Evolutionary conservation across 441 rosid genomes (phyloP), one percentile per base, ranked within the genome.

Genomic region (Dalechampia spathulata): DNA sequence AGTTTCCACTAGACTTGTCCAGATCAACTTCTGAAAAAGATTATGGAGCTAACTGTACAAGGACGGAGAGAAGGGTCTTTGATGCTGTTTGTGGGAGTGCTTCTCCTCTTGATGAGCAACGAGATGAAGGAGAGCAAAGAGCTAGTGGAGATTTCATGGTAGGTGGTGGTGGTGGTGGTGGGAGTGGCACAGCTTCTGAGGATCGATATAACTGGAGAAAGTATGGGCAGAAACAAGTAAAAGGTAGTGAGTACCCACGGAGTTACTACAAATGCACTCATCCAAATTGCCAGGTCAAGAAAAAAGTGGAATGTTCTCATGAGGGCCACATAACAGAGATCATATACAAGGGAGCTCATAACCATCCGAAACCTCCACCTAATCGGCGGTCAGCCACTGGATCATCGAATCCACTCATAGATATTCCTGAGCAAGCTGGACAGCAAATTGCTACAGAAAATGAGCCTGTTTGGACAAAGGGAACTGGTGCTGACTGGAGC

Each of bases 261-360:
- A 84, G 87, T 69, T 84, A 83, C 55, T 84, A 79, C 74, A 84
- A 83, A 72, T 83, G 90, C 61, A 81, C 90, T 9, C 74, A 84
- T 70, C 78, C 82, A 32, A 79, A 66, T 52, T 78, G 92, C 55
- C 73, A 47, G 22, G 86, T 82, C 28, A 85, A 78, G 64, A 85
- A 85, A 75, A 80, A 78, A 61, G 84, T 85, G 6, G 92, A 79
- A 42, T 73, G 84, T 42, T 82, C 85, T 26, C 78, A 70, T 17
- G 86, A 79, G 51, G 92, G 92, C 30, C 86, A 84, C 48, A 78
- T 84, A 58, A 81, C 86, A 21, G 87, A 83, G 76, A 84, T 84
- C 68, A 82, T 84, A 62, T 84, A 84, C 53, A 82, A 78, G 71
- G 83, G 88, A 39, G 75, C 70, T 27, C 88, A 82, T 60, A 82